phyloP scores from a whole-genome alignment of 768 basidiomycete genomes.

The Xerocomus brunneocitrinus region DNA sequence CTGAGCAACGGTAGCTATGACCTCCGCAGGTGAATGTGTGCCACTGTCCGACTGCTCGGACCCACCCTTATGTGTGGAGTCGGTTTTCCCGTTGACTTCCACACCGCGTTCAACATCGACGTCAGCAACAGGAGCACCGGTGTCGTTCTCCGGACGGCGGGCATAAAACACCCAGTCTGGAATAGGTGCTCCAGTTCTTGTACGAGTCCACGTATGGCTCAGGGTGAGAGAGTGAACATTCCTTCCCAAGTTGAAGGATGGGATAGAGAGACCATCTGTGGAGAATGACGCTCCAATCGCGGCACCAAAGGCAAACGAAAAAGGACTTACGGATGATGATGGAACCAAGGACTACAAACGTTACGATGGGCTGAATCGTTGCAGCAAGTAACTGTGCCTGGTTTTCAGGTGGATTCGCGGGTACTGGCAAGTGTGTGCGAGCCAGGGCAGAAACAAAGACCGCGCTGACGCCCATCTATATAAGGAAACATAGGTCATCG shows the following conservation, averaged over 20 bases:
- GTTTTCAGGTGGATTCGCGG: slow-evolving; percentile 54
- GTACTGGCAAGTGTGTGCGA: slow-evolving; percentile 52
- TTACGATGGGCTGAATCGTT: slow-evolving; percentile 74
- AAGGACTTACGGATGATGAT: slow-evolving; percentile 71
- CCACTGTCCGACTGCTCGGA: neutral
- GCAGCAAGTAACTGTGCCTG: slow-evolving; percentile 73
- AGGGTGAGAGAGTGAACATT: slow-evolving; percentile 44
- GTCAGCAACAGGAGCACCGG: neutral
- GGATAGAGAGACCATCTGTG: slow-evolving; percentile 65
- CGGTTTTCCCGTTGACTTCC: neutral
- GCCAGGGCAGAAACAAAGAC: slow-evolving; percentile 84
- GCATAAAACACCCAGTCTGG: slow-evolving; percentile 47
- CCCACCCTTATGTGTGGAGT: neutral
- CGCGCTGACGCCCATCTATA: slow-evolving; percentile 87
- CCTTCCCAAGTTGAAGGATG: slow-evolving; percentile 55
- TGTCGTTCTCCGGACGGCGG: slow-evolving; percentile 21
- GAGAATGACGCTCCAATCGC: neutral
- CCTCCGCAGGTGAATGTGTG: neutral
- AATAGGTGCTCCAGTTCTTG: slow-evolving; percentile 21
- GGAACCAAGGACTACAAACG: slow-evolving; percentile 83
- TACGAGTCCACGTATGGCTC: slow-evolving; percentile 39
- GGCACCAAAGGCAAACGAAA: neutral
- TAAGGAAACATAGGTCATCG: neutral
- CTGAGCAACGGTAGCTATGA: neutral
- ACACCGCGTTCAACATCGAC: slow-evolving; percentile 23